Conservation (phyloP, 169 alveolate genomes). For the Plasmodium sp. region DNA sequence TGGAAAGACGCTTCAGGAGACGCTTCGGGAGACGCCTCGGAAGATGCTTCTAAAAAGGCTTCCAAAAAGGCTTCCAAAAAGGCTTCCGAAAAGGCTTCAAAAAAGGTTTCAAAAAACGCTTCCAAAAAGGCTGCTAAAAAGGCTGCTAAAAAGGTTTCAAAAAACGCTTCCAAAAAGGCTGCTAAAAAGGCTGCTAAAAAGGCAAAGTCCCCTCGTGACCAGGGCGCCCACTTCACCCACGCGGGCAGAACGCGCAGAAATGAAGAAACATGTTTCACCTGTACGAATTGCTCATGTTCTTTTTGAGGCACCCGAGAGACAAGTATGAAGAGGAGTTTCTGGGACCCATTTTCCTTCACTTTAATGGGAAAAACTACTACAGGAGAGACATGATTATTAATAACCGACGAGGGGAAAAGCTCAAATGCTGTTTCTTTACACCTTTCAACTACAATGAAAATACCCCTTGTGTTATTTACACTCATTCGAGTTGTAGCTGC, state of each 20-base stretch:
- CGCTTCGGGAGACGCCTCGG: too few relatives aligned
- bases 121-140: too few relatives aligned
- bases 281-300: constrained; percentile 64
- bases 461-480: constrained; percentile 73
- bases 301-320: constrained; percentile 73
- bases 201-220: background rate
- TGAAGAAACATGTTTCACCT: constrained; percentile 55
- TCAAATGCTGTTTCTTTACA: constrained; percentile 41
- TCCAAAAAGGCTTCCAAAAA: too few relatives aligned
- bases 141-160: too few relatives aligned
- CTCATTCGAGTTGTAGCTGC: constrained; percentile 67
- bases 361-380: constrained; percentile 60
- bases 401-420: constrained; percentile 70
- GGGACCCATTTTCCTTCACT: constrained; percentile 68
- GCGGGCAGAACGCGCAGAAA: background rate
- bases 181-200: too few relatives aligned
- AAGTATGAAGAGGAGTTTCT: constrained; percentile 62
- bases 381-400: constrained; percentile 58
- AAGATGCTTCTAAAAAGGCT: too few relatives aligned
- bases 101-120: too few relatives aligned
- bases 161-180: too few relatives aligned
- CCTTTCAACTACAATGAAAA: constrained; percentile 72
- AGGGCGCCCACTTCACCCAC: background rate
- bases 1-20: background rate
- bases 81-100: too few relatives aligned